phyloP scores from a whole-genome alignment of 129 eudicot genomes.

The Gnaphalium uliginosum region DNA sequence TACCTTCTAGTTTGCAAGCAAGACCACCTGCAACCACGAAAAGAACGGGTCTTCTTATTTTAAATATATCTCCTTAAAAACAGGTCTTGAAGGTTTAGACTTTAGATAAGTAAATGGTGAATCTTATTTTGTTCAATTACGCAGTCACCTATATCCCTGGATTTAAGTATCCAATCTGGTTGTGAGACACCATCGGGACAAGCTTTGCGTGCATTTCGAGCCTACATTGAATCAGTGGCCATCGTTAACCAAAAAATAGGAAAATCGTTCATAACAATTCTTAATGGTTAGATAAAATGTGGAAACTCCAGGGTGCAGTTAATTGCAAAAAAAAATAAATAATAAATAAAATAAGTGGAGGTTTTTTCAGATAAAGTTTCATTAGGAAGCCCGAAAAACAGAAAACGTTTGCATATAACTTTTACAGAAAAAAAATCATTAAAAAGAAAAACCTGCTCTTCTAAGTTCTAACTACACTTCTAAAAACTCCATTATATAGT shows the following conservation, averaged over 20 bases:
- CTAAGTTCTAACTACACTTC: too few species aligned
- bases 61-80: neutral
- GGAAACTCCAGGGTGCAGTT: neutral
- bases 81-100: neutral
- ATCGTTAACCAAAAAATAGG: neutral
- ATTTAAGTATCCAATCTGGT: slow-evolving; percentile 79
- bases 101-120: slow-evolving; percentile 6
- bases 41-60: neutral
- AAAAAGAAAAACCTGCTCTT: too few species aligned
- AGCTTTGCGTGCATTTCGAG: slow-evolving; percentile 93
- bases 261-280: neutral
- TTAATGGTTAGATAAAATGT: neutral
- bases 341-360: neutral
- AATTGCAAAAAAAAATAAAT: neutral
- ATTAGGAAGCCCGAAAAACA: too few species aligned
- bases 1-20: slow-evolving; percentile 93
- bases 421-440: too few species aligned
- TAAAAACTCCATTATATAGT: too few species aligned
- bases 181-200: slow-evolving; percentile 75
- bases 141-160: slow-evolving; percentile 82
- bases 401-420: too few species aligned
- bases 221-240: slow-evolving; percentile 40
- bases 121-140: neutral
- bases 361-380: too few species aligned
- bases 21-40: slow-evolving; percentile 66